These are phyloP conservation scores for Neonectria neomacrospora DNA, from an alignment of 2,329 filamentous ascomycete genomes.

Conservation along the genomic window DNA sequence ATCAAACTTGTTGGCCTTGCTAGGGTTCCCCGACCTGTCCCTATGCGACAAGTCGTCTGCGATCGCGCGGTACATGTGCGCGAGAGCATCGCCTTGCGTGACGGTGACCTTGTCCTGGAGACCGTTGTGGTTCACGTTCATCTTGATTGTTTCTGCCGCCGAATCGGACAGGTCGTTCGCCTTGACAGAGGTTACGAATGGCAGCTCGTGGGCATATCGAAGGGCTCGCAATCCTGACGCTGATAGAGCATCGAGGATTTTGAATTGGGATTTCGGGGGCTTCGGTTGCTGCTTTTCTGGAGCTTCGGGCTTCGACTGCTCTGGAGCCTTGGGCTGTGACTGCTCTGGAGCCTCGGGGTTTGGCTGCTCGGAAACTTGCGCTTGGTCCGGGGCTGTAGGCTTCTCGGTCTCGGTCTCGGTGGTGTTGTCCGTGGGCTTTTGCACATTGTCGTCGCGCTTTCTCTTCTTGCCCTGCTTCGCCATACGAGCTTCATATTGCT, in stretches of 20 bases:
- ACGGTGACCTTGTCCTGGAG: conserved; percentile 77
- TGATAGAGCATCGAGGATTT: conserved; percentile 94
- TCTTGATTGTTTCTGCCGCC: conserved; percentile 82
- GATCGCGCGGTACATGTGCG: conserved; percentile 86
- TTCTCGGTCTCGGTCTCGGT: conserved; percentile 8
- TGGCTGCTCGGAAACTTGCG: conserved; percentile 32
- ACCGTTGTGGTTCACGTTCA: conserved; percentile 87
- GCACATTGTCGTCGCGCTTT: conserved; percentile 55
- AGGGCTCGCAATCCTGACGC: conserved; percentile 92
- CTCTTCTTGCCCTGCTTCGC: conserved; percentile 58
- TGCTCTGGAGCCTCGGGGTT: conserved; percentile 28
- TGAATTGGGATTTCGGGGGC: conserved; percentile 64
- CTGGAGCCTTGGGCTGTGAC: conserved; percentile 20
- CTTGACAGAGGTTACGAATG: conserved; percentile 82
- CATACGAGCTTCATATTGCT: conserved; percentile 54
- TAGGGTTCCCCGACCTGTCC: conserved; percentile 53
- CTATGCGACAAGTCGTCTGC: conserved; percentile 61
- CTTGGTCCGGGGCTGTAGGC: conserved; percentile 24
- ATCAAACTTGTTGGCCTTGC: conserved; percentile 73
- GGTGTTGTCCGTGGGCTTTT: conserved; percentile 33
- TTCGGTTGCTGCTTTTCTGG: conserved; percentile 41
- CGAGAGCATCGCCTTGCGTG: conserved; percentile 83
- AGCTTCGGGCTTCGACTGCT: conserved; percentile 25
- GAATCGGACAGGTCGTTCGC: conserved; percentile 88
- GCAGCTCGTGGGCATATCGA: conserved; percentile 91